A percentile compares a stretch with the other conserved stretches of the same genome.
Evolutionary conservation across 2,329 filamentous ascomycete species (phyloP).

Genomic region (Mariannaea elegans): DNA sequence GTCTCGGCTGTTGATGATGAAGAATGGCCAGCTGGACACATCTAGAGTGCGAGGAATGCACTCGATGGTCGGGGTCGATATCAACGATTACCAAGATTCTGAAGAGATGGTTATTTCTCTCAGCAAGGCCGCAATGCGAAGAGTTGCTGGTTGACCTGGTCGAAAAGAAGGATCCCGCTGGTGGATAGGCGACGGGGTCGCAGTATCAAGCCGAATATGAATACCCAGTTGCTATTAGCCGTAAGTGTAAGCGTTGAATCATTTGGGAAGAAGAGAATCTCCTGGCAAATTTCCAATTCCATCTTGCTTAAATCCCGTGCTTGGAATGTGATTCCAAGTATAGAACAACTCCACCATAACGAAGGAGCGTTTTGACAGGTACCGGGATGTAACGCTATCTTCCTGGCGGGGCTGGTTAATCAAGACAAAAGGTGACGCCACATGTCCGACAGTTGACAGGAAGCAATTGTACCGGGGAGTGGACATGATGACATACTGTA

Average conservation of each 20-base stretch:
- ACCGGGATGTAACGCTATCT: constrained; percentile 17
- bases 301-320: neutral
- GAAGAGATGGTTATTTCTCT: neutral
- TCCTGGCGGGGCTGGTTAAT: neutral
- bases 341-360: constrained; percentile 9
- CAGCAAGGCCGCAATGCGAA: constrained; percentile 3
- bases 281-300: neutral
- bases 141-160: neutral
- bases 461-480: neutral
- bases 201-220: neutral
- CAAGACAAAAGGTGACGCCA: neutral
- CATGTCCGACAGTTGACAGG: neutral
- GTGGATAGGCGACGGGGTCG: neutral
- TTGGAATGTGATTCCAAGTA: constrained; percentile 7
- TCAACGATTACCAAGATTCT: neutral
- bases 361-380: constrained; percentile 4
- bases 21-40: neutral
- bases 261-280: neutral
- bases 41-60: neutral
- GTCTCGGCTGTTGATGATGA: neutral
- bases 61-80: neutral
- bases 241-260: neutral
- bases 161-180: neutral
- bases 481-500: neutral
- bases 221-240: neutral